Evolutionary conservation across 2,329 filamentous ascomycete genomes (phyloP), one percentile per base, ranked within the genome.

Genomic region (Aspergillus novoparasiticus): DNA sequence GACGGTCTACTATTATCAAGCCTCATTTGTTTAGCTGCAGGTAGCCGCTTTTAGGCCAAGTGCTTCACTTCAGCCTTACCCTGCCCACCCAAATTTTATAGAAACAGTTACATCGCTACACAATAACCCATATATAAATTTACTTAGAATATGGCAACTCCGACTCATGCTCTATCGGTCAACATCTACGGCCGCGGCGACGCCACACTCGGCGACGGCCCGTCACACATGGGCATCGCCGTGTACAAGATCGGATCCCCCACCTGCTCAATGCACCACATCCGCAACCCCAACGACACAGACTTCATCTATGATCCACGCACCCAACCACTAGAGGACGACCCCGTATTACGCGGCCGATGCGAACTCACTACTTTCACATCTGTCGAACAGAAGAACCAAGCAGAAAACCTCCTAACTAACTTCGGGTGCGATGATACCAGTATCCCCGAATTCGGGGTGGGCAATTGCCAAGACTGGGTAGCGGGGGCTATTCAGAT

Each of bases 171-270:
- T 39, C 34, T 39, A 0, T 64, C 64, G 19, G 59, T 69, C 23
- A 69, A 69, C 48, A 66, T 71, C 61, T 69, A 70, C 60, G 68
- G 67, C n/a, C 68, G 66, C 23, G 69, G 69, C 12, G 61, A 70
- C 39, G 63, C 61, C 41, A 57, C 57, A 6, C 67, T 70, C 54
- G 66, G 62, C 39, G 68, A 71, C 26, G 48, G 60, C 4, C 69
- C 69, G 8, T 70, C 69, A 4, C 66, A 72, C 61, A 66, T 70
- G 60, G 62, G 59, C 3, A 64, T 71, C 30, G 65, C 63, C 3
- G 48, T 72, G 16, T 70, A 68, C 43, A n/a, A 68, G 28, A 12
- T 61, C 21, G 59, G 63, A 46, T 66, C 68, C n/a, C 55, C 58
- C 23, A 70, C 56, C 36, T 69, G 69, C 63, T 60, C 68, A 62